Conservation (phyloP, 495 filamentous ascomycete genomes). For the Aspergillus incahuasiensis region DNA sequence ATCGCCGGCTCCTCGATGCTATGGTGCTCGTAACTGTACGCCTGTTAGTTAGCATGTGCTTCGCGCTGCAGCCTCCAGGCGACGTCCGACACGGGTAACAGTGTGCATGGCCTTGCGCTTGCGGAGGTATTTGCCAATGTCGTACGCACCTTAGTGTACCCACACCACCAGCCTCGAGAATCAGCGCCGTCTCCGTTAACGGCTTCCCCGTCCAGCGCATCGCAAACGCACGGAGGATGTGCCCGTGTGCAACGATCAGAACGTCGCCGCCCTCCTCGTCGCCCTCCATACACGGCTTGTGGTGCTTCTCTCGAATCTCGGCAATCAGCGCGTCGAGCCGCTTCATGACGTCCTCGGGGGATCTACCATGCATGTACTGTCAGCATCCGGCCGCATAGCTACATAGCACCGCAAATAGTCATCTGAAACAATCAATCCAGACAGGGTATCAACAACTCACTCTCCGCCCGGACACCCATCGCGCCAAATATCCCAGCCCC, state of each 20-base stretch:
- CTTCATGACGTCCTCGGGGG: constrained; percentile 59
- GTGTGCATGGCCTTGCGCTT: not conserved
- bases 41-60: not conserved
- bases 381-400: not conserved
- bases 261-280: constrained; percentile 48
- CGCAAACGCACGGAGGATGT: constrained; percentile 83
- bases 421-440: not conserved
- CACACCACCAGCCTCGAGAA: constrained; percentile 77
- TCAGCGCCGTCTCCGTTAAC: constrained; percentile 48
- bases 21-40: constrained; percentile 59
- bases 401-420: no score
- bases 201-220: constrained; percentile 78
- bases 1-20: constrained; percentile 66
- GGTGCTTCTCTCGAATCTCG: constrained; percentile 61
- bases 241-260: constrained; percentile 74
- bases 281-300: constrained; percentile 32
- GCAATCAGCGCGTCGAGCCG: constrained; percentile 71
- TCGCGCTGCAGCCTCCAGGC: not conserved
- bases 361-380: constrained; percentile 33
- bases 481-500: constrained; percentile 75
- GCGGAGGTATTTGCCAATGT: not conserved
- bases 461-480: constrained; percentile 73
- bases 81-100: not conserved
- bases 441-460: constrained; percentile 29
- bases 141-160: constrained; percentile 64